A percentile compares a stretch with the other conserved stretches of the same genome.
These are phyloP conservation scores for Ceratocystis cacaofunesta DNA, from an alignment of 2,329 filamentous ascomycete genomes.

Conservation along the genomic window DNA sequence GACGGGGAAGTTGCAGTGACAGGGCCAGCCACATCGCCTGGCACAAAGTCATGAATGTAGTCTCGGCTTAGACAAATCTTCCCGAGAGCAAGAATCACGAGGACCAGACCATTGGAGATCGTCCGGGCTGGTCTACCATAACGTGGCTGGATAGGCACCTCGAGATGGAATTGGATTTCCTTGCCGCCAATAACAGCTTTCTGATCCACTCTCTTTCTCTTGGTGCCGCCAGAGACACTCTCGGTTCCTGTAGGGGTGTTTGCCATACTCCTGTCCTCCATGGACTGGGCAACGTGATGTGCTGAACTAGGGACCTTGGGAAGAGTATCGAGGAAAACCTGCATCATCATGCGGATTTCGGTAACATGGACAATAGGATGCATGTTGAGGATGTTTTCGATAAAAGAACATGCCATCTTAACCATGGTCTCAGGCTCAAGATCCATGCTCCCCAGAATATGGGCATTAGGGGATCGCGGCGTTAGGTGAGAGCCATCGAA, in stretches of 20 bases:
- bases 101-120: constrained; percentile 65
- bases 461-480: not conserved
- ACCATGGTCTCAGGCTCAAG: constrained; percentile 37
- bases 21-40: constrained; percentile 15
- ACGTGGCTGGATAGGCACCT: constrained; percentile 4
- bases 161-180: not conserved
- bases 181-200: not conserved
- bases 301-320: constrained; percentile 21
- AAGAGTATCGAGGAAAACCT: constrained; percentile 36
- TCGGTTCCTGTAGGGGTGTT: not conserved
- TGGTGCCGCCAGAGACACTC: constrained; percentile 25
- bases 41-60: constrained; percentile 43
- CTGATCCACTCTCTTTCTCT: constrained; percentile 33
- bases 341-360: constrained; percentile 38
- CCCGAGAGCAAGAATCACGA: constrained; percentile 72
- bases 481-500: constrained; percentile 14
- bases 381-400: constrained; percentile 48
- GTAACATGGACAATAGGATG: constrained; percentile 45
- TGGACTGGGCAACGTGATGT: not conserved
- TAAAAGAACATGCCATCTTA: constrained; percentile 41
- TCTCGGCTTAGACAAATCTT: constrained; percentile 54
- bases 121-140: constrained; percentile 41
- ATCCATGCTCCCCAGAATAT: constrained; percentile 24
- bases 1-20: constrained; percentile 20
- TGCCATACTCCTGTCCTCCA: constrained; percentile 2